Evolutionary conservation across 2,329 filamentous ascomycete genomes (phyloP).

Genomic region (Exserohilum rostratum): DNA sequence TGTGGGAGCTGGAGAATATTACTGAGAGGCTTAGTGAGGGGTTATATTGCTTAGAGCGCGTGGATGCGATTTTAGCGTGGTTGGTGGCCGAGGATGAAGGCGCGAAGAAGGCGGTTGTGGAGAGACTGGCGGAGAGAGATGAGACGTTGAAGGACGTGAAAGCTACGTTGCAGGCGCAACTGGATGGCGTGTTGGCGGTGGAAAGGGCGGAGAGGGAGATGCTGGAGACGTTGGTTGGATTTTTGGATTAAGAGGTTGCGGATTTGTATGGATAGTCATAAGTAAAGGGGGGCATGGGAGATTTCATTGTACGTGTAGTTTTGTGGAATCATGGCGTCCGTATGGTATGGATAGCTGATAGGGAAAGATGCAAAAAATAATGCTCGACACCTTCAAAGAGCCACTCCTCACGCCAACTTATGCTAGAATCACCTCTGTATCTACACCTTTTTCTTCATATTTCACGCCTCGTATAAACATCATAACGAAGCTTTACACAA

Average conservation of each 20-base stretch:
- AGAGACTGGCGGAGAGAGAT: slow-evolving; percentile 70
- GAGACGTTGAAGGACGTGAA: slow-evolving; percentile 69
- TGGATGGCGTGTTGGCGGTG: slow-evolving; percentile 61
- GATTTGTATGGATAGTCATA: neutral
- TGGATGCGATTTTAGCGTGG: slow-evolving; percentile 89
- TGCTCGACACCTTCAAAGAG: neutral
- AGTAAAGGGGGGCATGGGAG: neutral
- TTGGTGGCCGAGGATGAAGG: slow-evolving; percentile 86
- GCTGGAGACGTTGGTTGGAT: slow-evolving; percentile 62
- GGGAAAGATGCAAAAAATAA: neutral
- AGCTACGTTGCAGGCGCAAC: slow-evolving; percentile 71
- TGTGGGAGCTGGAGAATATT: slow-evolving; percentile 73
- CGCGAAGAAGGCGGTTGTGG: slow-evolving; percentile 68
- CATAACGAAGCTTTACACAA: neutral
- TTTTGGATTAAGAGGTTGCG: slow-evolving; percentile 26
- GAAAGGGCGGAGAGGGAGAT: slow-evolving; percentile 66
- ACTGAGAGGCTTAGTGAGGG: slow-evolving; percentile 81
- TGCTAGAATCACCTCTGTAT: neutral
- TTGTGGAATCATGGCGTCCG: neutral
- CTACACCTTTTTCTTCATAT: neutral
- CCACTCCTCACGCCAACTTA: neutral
- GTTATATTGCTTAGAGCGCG: slow-evolving; percentile 78
- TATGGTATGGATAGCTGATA: neutral
- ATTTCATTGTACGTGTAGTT: neutral
- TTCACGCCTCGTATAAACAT: neutral